These are phyloP conservation scores for Phlebopus sp. DNA, from an alignment of 1,284 basidiomycete genomes.

Conservation along the genomic window DNA sequence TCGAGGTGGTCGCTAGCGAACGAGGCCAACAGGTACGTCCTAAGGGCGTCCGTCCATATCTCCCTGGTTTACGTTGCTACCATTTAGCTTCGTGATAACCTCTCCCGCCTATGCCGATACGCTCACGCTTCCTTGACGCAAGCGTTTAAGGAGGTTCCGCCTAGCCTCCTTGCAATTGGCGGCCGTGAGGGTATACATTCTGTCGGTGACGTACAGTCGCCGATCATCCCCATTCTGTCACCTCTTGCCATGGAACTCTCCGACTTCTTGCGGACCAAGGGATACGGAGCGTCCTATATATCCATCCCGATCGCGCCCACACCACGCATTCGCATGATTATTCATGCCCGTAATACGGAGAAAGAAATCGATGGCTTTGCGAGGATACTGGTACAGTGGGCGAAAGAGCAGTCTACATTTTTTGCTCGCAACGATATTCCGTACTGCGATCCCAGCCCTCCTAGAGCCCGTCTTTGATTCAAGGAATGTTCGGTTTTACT, in stretches of 20 bases:
- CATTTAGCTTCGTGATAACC: not conserved
- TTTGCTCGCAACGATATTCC: too few species aligned
- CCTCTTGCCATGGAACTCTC: conserved; percentile 39
- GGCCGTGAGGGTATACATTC: not conserved
- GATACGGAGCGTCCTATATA: conserved; percentile 42
- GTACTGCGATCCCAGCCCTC: too few species aligned
- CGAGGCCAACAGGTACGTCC: conserved; percentile 36
- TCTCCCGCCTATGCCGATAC: not conserved
- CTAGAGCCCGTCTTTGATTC: not conserved
- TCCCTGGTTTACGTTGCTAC: too few species aligned
- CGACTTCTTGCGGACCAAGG: conserved; percentile 33
- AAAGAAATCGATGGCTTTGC: conserved; percentile 33
- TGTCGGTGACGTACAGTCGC: conserved; percentile 18
- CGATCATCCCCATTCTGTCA: conserved; percentile 54
- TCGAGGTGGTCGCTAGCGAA: conserved; percentile 39
- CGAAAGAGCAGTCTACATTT: not conserved
- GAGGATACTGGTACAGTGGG: conserved; percentile 7
- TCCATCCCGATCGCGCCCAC: conserved; percentile 42
- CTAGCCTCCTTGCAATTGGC: conserved; percentile 1
- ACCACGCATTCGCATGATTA: conserved; percentile 45
- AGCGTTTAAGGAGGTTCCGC: conserved; percentile 1
- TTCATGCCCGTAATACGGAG: conserved; percentile 42
- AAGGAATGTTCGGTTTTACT: too few species aligned
- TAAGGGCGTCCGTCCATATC: not conserved
- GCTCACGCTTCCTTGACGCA: conserved; percentile 1